Evolutionary conservation across 2,329 filamentous ascomycete genomes (phyloP).

Genomic region (Rutstroemia sp.): DNA sequence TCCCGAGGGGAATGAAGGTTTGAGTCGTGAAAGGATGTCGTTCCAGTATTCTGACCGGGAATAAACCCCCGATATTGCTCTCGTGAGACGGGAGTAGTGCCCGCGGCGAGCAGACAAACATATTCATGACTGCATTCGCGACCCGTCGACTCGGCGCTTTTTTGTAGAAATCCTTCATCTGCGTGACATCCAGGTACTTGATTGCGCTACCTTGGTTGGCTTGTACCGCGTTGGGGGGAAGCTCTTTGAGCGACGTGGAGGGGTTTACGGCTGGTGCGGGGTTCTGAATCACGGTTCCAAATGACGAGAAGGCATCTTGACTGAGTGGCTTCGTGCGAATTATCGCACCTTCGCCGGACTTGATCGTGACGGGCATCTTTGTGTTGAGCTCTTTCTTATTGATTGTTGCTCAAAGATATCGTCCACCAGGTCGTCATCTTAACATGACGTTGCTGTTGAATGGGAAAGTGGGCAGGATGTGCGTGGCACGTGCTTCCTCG

Average conservation of each 20-base stretch:
- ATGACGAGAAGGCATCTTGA: slow-evolving; percentile 61
- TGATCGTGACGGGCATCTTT: slow-evolving; percentile 19
- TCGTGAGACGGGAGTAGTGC: slow-evolving; percentile 35
- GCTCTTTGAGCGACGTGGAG: slow-evolving; percentile 30
- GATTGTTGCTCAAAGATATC: background rate
- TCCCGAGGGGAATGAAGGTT: slow-evolving; percentile 75
- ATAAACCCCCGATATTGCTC: slow-evolving; percentile 32
- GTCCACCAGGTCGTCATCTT: background rate
- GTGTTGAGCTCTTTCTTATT: background rate
- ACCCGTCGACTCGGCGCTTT: slow-evolving; percentile 51
- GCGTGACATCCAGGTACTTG: slow-evolving; percentile 78
- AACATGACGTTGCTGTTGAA: background rate
- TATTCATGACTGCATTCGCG: slow-evolving; percentile 63
- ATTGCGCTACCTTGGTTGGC: slow-evolving; percentile 84
- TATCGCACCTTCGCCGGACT: slow-evolving; percentile 9
- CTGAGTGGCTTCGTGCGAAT: slow-evolving; percentile 61
- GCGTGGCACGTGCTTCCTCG: background rate
- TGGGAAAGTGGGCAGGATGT: background rate
- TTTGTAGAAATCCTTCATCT: slow-evolving; percentile 63
- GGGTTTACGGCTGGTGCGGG: slow-evolving; percentile 52
- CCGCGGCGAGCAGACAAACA: slow-evolving; percentile 79
- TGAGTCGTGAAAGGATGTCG: slow-evolving; percentile 91
- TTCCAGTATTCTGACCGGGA: slow-evolving; percentile 71
- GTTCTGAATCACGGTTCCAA: slow-evolving; percentile 77
- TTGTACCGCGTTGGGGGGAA: slow-evolving; percentile 42